Evolutionary conservation across 768 basidiomycete genomes (phyloP).

Genomic region (Suillus bovinus): DNA sequence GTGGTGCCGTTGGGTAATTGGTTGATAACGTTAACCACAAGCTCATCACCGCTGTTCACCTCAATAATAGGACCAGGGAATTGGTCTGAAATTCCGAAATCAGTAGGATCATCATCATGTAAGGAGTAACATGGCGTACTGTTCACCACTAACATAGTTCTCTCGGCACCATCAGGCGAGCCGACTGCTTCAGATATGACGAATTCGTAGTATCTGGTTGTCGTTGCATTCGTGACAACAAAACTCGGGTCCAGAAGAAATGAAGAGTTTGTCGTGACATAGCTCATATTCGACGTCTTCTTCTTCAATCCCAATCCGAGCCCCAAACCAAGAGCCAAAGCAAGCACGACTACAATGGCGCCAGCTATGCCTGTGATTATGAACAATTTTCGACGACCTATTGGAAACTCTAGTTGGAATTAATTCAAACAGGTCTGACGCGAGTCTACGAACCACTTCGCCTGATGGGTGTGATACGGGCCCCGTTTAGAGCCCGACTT

Average conservation of each 20-base stretch:
- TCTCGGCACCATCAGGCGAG: slow-evolving; percentile 42
- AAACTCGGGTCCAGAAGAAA: slow-evolving; percentile 33
- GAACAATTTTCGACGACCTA: slow-evolving; percentile 24
- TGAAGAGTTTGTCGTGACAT: slow-evolving; percentile 26
- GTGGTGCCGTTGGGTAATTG: slow-evolving; percentile 32
- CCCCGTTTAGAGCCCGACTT: neutral
- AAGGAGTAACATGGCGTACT: slow-evolving; percentile 23
- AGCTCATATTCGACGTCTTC: slow-evolving; percentile 17
- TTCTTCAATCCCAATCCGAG: slow-evolving; percentile 29
- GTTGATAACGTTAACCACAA: slow-evolving; percentile 37
- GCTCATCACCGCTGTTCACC: slow-evolving; percentile 36
- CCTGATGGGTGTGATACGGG: neutral
- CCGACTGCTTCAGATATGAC: slow-evolving; percentile 39
- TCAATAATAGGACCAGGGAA: slow-evolving; percentile 37
- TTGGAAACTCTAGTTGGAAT: neutral
- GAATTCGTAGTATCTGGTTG: slow-evolving; percentile 46
- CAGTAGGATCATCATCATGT: neutral
- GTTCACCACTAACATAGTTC: slow-evolving; percentile 49
- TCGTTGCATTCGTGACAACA: slow-evolving; percentile 28
- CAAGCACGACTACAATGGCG: slow-evolving; percentile 18
- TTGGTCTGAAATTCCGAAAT: slow-evolving; percentile 24
- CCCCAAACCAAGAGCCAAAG: slow-evolving; percentile 30
- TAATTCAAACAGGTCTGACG: neutral
- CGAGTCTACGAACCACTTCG: slow-evolving; percentile 6
- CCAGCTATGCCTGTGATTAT: slow-evolving; percentile 16